Conservation (phyloP, 2,329 filamentous ascomycete genomes). For the Fusarium xyrophilum region DNA sequence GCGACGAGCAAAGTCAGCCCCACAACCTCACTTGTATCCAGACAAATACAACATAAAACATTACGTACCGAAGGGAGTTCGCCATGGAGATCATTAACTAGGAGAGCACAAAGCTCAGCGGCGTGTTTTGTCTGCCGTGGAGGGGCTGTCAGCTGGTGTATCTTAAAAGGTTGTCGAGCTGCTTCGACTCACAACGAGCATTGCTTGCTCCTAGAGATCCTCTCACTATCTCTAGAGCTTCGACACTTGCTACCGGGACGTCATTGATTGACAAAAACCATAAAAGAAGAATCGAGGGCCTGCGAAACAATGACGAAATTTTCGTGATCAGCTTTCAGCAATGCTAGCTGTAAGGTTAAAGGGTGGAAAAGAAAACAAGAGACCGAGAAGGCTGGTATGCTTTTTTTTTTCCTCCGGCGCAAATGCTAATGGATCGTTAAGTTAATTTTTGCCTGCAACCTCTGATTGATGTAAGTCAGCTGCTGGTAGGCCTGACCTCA, state of each 20-base stretch:
- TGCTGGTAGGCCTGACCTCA: conserved; percentile 14
- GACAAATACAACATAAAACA: conserved; percentile 15
- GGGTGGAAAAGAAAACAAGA: conserved; percentile 4
- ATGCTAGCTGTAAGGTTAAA: conserved; percentile 2
- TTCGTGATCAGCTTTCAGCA: not conserved
- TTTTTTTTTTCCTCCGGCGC: conserved; percentile 38
- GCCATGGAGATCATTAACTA: conserved; percentile 89
- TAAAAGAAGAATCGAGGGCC: conserved; percentile 9
- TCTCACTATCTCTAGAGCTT: conserved; percentile 81
- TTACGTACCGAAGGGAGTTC: conserved; percentile 85
- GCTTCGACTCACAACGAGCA: conserved; percentile 57
- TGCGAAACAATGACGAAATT: not conserved
- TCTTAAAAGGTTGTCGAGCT: conserved; percentile 19
- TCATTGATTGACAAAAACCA: conserved; percentile 57
- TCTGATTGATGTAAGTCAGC: conserved; percentile 42
- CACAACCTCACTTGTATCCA: conserved; percentile 24
- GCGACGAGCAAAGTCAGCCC: conserved; percentile 40
- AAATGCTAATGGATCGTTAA: conserved; percentile 27
- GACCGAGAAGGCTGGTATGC: conserved; percentile 25
- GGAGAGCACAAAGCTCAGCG: conserved; percentile 86
- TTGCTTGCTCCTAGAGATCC: conserved; percentile 76
- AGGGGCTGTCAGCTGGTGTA: conserved; percentile 35
- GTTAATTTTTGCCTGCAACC: conserved; percentile 36
- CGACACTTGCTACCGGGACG: conserved; percentile 71
- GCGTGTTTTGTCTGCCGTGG: conserved; percentile 69